Conservation (phyloP, 1,139 yeast genomes). For the Magnusiomyces tetraspermus region DNA sequence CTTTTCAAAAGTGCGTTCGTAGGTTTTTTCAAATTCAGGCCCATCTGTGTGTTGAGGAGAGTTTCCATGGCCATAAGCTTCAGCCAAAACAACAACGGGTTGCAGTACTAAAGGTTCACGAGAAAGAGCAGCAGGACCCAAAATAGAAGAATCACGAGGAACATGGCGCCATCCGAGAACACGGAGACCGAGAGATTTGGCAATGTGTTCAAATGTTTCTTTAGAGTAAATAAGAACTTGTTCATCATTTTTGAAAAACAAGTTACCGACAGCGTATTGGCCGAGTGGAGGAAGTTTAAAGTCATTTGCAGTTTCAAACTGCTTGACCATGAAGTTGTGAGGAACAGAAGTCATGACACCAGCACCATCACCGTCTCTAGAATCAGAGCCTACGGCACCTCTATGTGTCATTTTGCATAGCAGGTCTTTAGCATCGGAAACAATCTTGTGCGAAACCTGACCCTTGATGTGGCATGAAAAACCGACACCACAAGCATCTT, state of each 20-base stretch:
- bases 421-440: slow-evolving; percentile 73
- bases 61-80: slow-evolving; percentile 40
- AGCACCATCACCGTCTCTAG: slow-evolving; percentile 98
- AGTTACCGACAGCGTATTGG: slow-evolving; percentile 90
- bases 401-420: slow-evolving; percentile 97
- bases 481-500: slow-evolving; percentile 98
- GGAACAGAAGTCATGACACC: slow-evolving; percentile 93
- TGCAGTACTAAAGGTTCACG: slow-evolving; percentile 89
- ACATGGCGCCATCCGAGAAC: slow-evolving; percentile 94
- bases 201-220: slow-evolving; percentile 70
- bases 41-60: slow-evolving; percentile 28
- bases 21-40: slow-evolving; percentile 44
- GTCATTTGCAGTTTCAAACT: slow-evolving; percentile 51
- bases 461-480: slow-evolving; percentile 95
- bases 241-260: slow-evolving; percentile 80
- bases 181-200: slow-evolving; percentile 61
- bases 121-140: slow-evolving; percentile 91
- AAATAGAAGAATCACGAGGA: slow-evolving; percentile 87
- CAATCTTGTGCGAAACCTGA: slow-evolving; percentile 76
- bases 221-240: slow-evolving; percentile 55
- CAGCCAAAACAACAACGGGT: slow-evolving; percentile 70
- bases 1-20: slow-evolving; percentile 65
- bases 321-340: slow-evolving; percentile 74
- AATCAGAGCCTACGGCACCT: slow-evolving; percentile 94
- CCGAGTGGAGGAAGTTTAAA: slow-evolving; percentile 64